Evolutionary conservation across 768 basidiomycete species (phyloP).

Genomic region (Ephemerocybe angulata): DNA sequence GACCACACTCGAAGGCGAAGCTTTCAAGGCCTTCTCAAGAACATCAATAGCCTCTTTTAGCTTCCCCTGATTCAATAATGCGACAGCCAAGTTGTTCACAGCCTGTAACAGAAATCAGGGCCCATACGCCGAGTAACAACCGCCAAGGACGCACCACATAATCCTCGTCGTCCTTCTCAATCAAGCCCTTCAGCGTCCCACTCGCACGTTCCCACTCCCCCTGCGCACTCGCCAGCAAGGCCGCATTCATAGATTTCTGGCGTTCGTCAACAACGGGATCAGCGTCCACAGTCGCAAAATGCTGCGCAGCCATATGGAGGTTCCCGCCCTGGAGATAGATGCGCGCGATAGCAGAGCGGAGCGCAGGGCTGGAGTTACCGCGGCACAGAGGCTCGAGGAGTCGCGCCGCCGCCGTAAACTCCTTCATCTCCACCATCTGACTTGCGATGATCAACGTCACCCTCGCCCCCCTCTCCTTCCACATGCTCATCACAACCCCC

Average conservation of each 20-base stretch:
- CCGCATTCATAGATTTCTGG: slow-evolving; percentile 59
- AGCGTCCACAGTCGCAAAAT: slow-evolving; percentile 50
- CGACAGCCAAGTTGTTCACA: slow-evolving; percentile 74
- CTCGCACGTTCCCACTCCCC: slow-evolving; percentile 66
- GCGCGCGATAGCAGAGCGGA: slow-evolving; percentile 68
- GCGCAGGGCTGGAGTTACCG: slow-evolving; percentile 41
- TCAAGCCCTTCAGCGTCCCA: slow-evolving; percentile 37
- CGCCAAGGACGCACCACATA: slow-evolving; percentile 44
- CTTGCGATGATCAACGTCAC: slow-evolving; percentile 77
- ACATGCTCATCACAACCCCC: slow-evolving; percentile 50
- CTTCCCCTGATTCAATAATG: slow-evolving; percentile 65
- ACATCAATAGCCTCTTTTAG: slow-evolving; percentile 73
- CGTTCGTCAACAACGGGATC: slow-evolving; percentile 42
- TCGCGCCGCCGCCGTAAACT: slow-evolving; percentile 62
- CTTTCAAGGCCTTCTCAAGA: slow-evolving; percentile 56
- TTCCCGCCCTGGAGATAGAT: slow-evolving; percentile 75
- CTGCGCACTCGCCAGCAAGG: slow-evolving; percentile 60
- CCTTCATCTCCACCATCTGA: slow-evolving; percentile 84
- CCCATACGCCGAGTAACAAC: background rate
- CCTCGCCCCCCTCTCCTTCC: slow-evolving; percentile 76
- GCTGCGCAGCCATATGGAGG: slow-evolving; percentile 51
- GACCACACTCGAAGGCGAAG: slow-evolving; percentile 68
- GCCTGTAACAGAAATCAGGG: slow-evolving; percentile 38
- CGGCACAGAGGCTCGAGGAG: slow-evolving; percentile 66
- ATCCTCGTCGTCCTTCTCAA: slow-evolving; percentile 56